phyloP scores from a whole-genome alignment of 176 grass and related monocot species.

The Chloris gayana region DNA sequence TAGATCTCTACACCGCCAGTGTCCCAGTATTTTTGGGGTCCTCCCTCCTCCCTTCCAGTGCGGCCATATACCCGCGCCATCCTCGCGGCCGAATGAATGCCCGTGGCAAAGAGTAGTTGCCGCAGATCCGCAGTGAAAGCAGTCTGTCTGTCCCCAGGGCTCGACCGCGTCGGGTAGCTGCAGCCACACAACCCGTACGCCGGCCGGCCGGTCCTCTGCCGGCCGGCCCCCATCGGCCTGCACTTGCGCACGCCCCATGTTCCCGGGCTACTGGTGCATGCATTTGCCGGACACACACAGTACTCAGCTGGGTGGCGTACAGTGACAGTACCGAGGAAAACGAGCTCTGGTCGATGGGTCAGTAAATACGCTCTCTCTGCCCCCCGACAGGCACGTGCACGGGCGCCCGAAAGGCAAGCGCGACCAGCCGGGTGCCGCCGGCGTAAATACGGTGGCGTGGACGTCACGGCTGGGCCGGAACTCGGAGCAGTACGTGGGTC shows the following conservation, averaged over 20 bases:
- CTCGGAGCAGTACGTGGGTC: not conserved
- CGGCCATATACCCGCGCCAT: not conserved
- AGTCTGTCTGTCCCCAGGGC: not conserved
- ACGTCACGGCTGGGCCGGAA: not conserved
- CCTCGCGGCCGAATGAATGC: slow-evolving; percentile 42
- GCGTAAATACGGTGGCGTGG: slow-evolving; percentile 36
- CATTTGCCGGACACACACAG: too few relatives aligned
- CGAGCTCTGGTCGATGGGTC: not conserved
- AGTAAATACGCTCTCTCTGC: not conserved
- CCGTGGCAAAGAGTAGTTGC: slow-evolving; percentile 21
- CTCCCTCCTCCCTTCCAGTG: too few relatives aligned
- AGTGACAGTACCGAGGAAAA: not conserved
- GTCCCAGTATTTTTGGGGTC: too few relatives aligned
- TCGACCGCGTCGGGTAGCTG: slow-evolving; percentile 3
- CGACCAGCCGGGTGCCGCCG: slow-evolving; percentile 30
- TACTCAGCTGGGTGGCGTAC: too few relatives aligned
- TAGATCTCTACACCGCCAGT: too few relatives aligned
- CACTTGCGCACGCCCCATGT: slow-evolving; percentile 20
- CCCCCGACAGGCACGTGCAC: slow-evolving; percentile 8
- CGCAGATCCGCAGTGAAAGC: slow-evolving; percentile 41
- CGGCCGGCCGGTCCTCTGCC: not conserved
- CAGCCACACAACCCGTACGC: not conserved
- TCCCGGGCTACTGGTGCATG: not conserved
- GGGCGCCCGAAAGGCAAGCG: slow-evolving; percentile 39
- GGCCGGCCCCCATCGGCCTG: not conserved